Evolutionary conservation across 1,139 yeast genomes (phyloP), one percentile per base, ranked within the genome.

Genomic region (Kurtzmaniella quercitrusa): DNA sequence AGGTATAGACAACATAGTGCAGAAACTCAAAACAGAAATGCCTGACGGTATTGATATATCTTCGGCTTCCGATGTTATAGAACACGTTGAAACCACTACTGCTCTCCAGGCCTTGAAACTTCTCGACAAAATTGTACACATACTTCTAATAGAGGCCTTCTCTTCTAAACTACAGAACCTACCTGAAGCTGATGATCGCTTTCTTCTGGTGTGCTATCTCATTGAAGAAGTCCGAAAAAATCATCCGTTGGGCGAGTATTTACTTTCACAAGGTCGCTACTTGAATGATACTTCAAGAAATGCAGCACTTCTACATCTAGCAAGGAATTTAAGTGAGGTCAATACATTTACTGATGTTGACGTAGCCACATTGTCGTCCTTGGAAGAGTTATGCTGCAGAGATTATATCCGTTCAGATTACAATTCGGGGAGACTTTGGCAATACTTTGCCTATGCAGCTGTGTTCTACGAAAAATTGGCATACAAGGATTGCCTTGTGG

Each of bases 391-490:
- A 12, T 31, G 36, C 14, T 14, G 7, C 12, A 15, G 14, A 31
- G 10, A 15, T 31, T 5, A 15, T 27, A 37, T 45, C 3, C 42
- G 48, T 1, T 41, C 51, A 2, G 65, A 60, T 39, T 51, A 49
- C 33, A 38, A 50, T 34, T 45, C 52, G 39, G 61, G 61, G 1
- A 44, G 56, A 36, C 44, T 51, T 23, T 27, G 54, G 38, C 46
- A 45, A 8, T 55, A 48, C 40, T 62, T 61, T 43, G 38, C 51
- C 1, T 41, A 48, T 12, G 52, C 54, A 44, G 65, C 65, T 0
- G 40, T 45, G 15, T 43, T 56, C 2, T 58, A 52, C 45, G 66
- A 63, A 43, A 46, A 41, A 29, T 37, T 56, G 12, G 53, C 64
- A 3, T 31, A 21, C 6, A 29, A 33, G 7, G 49, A 49, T 5